Base-by-base conservation (phyloP, 371 early-diverging fungal genomes). In the Mortierella sp. region DNA sequence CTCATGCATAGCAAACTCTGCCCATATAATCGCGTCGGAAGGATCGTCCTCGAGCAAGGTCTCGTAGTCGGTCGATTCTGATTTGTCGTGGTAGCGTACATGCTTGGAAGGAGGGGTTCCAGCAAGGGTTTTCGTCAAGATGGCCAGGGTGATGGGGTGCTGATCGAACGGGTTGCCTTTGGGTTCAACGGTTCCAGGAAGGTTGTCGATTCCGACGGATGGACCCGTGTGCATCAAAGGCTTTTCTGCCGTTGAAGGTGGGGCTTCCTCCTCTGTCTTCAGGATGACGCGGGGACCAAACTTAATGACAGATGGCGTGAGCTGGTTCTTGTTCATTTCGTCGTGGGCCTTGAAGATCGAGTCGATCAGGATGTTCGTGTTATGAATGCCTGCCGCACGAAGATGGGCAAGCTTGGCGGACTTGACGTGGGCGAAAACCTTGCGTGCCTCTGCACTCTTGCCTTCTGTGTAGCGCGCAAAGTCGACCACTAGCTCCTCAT, bases 401-500 rank as follows among this genome's bases (percentile, higher is more conserved):
- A 82, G 79, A 43, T 78, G 79, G 16, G 66, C 68, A 22, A 82
- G 75, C 63, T 70, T 82, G 39, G 78, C 76, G 22, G 78, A 71
- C 22, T 75, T 71, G 66, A 66, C 70, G 13, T 68, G 55, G 11
- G 73, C 68, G 70, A 82, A 82, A 19, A 55, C 63, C 41, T 75
- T 61, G 39, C 75, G 68, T 14, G 69, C 31, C 26, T 65, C 52
- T 2, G 69, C 45, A 0, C 61, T 65, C 41, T 64, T 78, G n/a
- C 83, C 83, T 65, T 82, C 83, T 0, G 83, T 68, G 34, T 82
- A 82, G 16, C 78, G 78, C 2, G 83, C 83, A 75, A 82, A 71
- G 53, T 82, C 83, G 5, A 78, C 71, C 14, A 82, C 26, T 22
- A 82, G 55, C 22, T 82, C 83, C 24, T 78, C 83, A 29, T 82